Base-by-base conservation (phyloP, 441 rosid species). In the Flueggea neowawraea region DNA sequence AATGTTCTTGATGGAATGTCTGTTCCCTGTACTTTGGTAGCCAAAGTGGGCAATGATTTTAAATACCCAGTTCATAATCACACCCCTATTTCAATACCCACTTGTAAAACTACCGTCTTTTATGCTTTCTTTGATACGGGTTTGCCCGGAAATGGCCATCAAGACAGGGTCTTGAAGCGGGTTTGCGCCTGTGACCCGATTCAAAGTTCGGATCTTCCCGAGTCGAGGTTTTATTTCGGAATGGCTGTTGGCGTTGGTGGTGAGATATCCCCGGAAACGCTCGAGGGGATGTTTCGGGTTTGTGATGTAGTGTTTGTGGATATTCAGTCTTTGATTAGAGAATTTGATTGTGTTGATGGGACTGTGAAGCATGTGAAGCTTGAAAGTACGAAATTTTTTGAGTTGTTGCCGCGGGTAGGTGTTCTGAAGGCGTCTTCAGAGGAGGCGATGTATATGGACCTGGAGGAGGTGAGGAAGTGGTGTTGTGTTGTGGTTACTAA, bases 181-280 rank as follows among this genome's bases (percentile, higher is more conserved):
- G 86, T 87, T 16, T 16, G 71, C 53, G 82, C 88, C 10, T 85
- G 95, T 55, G 96, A 90, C 44, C 84, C 85, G 56, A 94, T 90
- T 55, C 16, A 33, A 10, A 82, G 86, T 0, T 58, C 83, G 62
- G 99, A 91, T 78, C 81, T 94, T 10, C 96, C 97, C 0, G 69
- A 67, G 0, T 66, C 28, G 9, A 63, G 74, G 32, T 94, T 82
- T 68, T 80, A 80, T 62, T 82, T 76, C 33, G 97, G 97, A 48
- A 85, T 94, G 95, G 97, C 90, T 12, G 96, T 94, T 61, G 97
- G 96, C 6, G 87, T 94, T 9, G 99, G 95, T 47, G 96, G 99
- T 54, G 96, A 94, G 84, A 75, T 94, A 39, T 61, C 80, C 16
- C 89, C 93, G 4, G 93, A 83, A 70, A 94, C 97, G 61, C 80